Base-by-base conservation (phyloP, 257 asterid genomes). In the Scutellaria barbata region DNA sequence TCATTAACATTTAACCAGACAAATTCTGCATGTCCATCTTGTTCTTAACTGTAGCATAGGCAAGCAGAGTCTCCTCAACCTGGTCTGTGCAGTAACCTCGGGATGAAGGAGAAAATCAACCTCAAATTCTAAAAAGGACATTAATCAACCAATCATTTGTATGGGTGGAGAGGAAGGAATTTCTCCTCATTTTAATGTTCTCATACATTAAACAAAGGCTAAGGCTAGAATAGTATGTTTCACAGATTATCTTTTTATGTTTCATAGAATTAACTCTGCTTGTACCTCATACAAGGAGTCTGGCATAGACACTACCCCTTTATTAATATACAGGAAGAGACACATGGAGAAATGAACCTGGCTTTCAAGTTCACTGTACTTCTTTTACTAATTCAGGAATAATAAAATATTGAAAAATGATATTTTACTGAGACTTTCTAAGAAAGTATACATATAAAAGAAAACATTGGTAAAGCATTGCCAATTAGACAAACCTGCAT, bases 401-500 rank as follows among this genome's bases (percentile, higher is more conserved):
- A 8, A 9, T 40, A 41, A 16, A 25, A 39, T 54, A 55, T 40
- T 37, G 37, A 17, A 7, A 73, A 43, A 20, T 45, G 18, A 42
- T 33, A 56, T 10, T 60, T 30, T 66, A 52, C 48, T 51, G n/a
- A 69, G 12, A 56, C 69, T 46, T 65, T 14, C 65, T 9, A 59
- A 64, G 72, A 63, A 69, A 33, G 58, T 60, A 11, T 25, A 59
- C 40, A 66, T 62, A 39, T 13, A 66, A 11, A 53, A 7, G 73
- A 62, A 55, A 5, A 52, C 56, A 16, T 5, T 42, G 55, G 5
- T 18, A 20, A 55, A 37, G 16, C 41, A 55, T 7, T 22, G 60
- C 14, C 57, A 74, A 63, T 56, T 66, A 33, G 30, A 76, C 83
- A 68, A 76, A 95, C 99, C 98, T 95, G 99, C 91, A 95, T 90